These are phyloP conservation scores for Serendipita sp. DNA, from an alignment of 768 basidiomycete genomes.

Conservation along the genomic window DNA sequence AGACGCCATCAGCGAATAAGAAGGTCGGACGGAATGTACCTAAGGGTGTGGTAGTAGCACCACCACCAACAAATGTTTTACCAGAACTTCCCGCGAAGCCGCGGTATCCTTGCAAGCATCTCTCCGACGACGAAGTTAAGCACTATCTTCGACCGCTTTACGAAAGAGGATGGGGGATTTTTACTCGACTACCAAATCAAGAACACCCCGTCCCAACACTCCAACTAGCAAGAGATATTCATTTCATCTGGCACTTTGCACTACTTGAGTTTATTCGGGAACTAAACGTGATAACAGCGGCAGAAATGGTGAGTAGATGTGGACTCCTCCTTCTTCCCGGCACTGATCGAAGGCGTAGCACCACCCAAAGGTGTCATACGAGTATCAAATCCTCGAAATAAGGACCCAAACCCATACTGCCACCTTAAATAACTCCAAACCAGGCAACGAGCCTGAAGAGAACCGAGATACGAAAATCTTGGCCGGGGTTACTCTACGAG, in stretches of 20 bases:
- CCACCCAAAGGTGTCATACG: constrained; percentile 6
- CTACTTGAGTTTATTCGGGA: not conserved
- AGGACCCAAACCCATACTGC: constrained; percentile 10
- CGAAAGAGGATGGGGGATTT: constrained; percentile 16
- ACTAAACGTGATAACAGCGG: not conserved
- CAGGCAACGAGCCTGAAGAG: constrained; percentile 1
- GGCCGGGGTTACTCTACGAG: constrained; percentile 34
- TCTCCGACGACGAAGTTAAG: constrained; percentile 21
- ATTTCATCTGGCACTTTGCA: constrained; percentile 13
- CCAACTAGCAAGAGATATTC: constrained; percentile 11
- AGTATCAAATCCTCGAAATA: constrained; percentile 1
- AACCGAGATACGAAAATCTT: not conserved
- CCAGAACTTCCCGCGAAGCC: constrained; percentile 16
- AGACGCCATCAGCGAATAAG: no score
- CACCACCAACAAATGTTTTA: not conserved
- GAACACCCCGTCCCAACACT: constrained; percentile 15
- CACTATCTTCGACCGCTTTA: constrained; percentile 25
- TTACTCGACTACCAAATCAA: not conserved
- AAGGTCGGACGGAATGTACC: not conserved
- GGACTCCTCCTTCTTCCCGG: not conserved
- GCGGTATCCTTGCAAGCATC: constrained; percentile 22
- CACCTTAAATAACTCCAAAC: not conserved
- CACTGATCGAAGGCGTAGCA: not conserved
- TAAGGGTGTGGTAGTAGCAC: not conserved
- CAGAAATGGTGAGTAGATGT: not conserved